These are phyloP conservation scores for Phoma sp. DNA, from an alignment of 2,329 filamentous ascomycete species.

Conservation along the genomic window DNA sequence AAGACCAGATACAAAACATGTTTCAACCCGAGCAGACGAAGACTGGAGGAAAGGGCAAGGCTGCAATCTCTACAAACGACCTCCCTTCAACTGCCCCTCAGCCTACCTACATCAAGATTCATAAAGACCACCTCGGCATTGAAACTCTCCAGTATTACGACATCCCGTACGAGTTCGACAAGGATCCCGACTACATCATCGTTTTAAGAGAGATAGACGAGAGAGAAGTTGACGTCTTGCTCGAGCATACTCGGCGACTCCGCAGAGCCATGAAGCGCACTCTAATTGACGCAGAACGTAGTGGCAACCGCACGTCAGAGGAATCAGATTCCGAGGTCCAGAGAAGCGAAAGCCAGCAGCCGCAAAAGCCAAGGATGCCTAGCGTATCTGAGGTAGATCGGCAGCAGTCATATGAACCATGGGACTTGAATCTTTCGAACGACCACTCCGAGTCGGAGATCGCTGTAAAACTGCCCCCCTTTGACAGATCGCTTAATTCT, in stretches of 20 bases:
- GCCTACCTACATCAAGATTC: slow-evolving; percentile 57
- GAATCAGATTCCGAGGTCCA: too few relatives aligned
- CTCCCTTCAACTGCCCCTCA: slow-evolving; percentile 40
- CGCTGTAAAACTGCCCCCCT: too few relatives aligned
- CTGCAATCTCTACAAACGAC: slow-evolving; percentile 37
- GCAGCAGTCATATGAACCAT: too few relatives aligned
- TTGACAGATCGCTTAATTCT: too few relatives aligned
- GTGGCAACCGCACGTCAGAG: too few relatives aligned
- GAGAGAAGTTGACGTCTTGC: slow-evolving; percentile 56
- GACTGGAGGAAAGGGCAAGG: slow-evolving; percentile 34
- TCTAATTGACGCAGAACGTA: too few relatives aligned
- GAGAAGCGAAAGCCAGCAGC: too few relatives aligned
- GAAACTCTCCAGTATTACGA: slow-evolving; percentile 57
- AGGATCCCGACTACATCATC: slow-evolving; percentile 57
- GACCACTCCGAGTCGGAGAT: too few relatives aligned
- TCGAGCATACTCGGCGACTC: slow-evolving; percentile 57
- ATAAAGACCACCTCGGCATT: slow-evolving; percentile 52
- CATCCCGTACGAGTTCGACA: slow-evolving; percentile 56
- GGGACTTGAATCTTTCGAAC: too few relatives aligned
- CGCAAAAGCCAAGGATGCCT: too few relatives aligned
- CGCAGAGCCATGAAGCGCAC: slow-evolving; percentile 22
- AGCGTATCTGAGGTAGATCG: too few relatives aligned
- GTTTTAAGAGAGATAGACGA: slow-evolving; percentile 57
- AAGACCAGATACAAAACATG: slow-evolving; percentile 56
- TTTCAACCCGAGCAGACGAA: slow-evolving; percentile 55